Conservation (phyloP, 352 stramenopile species). For the Phytopythium boreale region DNA sequence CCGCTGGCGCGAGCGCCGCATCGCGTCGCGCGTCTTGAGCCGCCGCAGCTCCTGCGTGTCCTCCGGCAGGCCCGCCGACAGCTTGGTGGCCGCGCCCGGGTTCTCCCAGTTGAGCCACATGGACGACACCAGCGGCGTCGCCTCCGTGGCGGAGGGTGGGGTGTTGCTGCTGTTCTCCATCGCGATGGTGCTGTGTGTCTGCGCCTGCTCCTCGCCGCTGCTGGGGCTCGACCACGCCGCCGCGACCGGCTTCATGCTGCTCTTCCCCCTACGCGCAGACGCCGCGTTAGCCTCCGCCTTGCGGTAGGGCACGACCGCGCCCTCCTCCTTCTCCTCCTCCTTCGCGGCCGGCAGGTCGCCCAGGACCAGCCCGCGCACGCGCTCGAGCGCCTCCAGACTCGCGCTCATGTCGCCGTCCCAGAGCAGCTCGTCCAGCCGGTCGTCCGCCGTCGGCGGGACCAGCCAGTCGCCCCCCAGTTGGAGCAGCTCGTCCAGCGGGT, state of each 20-base stretch:
- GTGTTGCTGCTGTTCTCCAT: too few relatives aligned
- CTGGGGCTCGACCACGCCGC: constrained; percentile 13
- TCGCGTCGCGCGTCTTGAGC: constrained; percentile 29
- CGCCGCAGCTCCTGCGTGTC: constrained; percentile 12
- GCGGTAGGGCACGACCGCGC: neutral
- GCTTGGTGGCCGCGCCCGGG: constrained; percentile 24
- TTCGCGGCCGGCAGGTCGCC: neutral
- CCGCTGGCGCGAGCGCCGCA: constrained; percentile 26
- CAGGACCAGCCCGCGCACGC: neutral
- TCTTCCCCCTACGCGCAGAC: neutral
- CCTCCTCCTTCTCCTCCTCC: neutral
- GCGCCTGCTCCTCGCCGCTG: constrained; percentile 20
- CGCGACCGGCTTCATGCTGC: neutral
- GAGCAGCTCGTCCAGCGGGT: neutral
- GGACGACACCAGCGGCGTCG: constrained; percentile 7
- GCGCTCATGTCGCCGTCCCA: constrained; percentile 1
- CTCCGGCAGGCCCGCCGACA: constrained; percentile 11
- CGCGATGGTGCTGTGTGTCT: too few relatives aligned
- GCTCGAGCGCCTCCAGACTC: constrained; percentile 5
- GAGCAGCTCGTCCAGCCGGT: constrained; percentile 5
- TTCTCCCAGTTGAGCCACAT: constrained; percentile 50
- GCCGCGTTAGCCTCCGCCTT: neutral
- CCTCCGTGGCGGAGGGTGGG: too few relatives aligned
- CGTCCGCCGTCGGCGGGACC: neutral
- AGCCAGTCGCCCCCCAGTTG: too few relatives aligned